Conservation (phyloP, 805 yeast genomes). For the Candida insectorum region DNA sequence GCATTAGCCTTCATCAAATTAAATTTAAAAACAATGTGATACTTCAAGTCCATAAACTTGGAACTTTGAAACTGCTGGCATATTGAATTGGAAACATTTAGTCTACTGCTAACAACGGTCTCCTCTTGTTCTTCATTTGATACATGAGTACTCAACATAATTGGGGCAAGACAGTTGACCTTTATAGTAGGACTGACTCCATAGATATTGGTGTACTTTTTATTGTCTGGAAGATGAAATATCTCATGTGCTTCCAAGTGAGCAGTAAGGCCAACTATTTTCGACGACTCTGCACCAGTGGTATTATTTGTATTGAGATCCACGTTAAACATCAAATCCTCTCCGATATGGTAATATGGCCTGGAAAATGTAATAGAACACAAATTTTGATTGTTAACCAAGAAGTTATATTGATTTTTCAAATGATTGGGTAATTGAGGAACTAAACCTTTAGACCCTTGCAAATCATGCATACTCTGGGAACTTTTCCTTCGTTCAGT, state of each 20-base stretch:
- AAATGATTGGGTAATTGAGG: constrained; percentile 26
- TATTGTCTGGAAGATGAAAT: constrained; percentile 21
- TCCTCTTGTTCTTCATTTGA: neutral
- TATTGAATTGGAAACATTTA: constrained; percentile 29
- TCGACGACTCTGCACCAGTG: constrained; percentile 10
- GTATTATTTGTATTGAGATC: constrained; percentile 18
- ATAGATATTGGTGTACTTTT: constrained; percentile 22
- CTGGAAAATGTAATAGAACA: constrained; percentile 31
- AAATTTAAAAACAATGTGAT: constrained; percentile 34
- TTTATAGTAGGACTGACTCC: constrained; percentile 33
- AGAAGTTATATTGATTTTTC: constrained; percentile 35
- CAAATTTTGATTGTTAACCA: constrained; percentile 29
- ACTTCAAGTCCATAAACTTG: constrained; percentile 32
- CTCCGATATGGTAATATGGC: constrained; percentile 37
- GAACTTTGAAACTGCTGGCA: constrained; percentile 37
- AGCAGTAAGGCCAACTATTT: constrained; percentile 30
- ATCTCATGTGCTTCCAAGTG: constrained; percentile 40
- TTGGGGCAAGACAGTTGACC: constrained; percentile 29
- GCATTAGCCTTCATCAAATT: constrained; percentile 26
- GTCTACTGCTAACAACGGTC: constrained; percentile 18
- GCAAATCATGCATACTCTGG: constrained; percentile 14
- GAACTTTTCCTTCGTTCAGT: constrained; percentile 30
- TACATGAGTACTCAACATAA: constrained; percentile 16
- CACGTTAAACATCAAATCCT: constrained; percentile 32
- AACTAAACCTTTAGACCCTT: constrained; percentile 12